Percentiles rank a stretch among this genome's conserved stretches.
phyloP scores from a whole-genome alignment of 78 protist genomes.

The Guillardia theta region DNA sequence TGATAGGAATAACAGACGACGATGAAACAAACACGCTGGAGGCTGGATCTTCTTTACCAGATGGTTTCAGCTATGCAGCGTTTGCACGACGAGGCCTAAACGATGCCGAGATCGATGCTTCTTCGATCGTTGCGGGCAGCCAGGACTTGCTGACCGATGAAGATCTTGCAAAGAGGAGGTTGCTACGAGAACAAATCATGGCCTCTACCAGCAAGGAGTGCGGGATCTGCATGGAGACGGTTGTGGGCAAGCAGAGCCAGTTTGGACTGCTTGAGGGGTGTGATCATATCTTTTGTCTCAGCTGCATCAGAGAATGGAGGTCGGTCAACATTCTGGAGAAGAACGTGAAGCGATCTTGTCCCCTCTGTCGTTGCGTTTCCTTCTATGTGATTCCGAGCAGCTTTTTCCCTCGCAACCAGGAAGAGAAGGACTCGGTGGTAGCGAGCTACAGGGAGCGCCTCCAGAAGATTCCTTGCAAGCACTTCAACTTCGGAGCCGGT shows the following conservation, averaged over 20 bases:
- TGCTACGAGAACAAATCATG: not conserved
- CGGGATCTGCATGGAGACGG: slow-evolving; percentile 20
- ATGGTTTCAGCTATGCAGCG: not conserved
- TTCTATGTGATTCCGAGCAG: not conserved
- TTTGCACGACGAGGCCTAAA: too few relatives aligned
- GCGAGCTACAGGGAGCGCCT: not conserved
- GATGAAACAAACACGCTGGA: too few relatives aligned
- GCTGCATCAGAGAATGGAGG: slow-evolving; percentile 8
- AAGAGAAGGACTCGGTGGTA: not conserved
- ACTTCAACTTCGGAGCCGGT: not conserved
- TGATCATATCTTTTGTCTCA: not conserved
- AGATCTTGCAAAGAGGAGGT: not conserved
- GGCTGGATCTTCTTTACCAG: too few relatives aligned
- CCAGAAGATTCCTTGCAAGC: not conserved
- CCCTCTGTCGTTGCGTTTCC: not conserved
- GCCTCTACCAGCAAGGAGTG: not conserved
- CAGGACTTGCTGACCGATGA: too few relatives aligned
- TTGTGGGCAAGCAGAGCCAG: not conserved
- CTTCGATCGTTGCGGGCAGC: too few relatives aligned
- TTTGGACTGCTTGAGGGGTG: slow-evolving; percentile 4
- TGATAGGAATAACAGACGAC: too few relatives aligned
- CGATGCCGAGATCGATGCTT: too few relatives aligned
- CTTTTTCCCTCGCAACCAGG: not conserved
- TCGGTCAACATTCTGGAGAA: not conserved
- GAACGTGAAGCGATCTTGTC: not conserved